Conservation (phyloP, 2,329 filamentous ascomycete species). For the Sporothrix humicola region DNA sequence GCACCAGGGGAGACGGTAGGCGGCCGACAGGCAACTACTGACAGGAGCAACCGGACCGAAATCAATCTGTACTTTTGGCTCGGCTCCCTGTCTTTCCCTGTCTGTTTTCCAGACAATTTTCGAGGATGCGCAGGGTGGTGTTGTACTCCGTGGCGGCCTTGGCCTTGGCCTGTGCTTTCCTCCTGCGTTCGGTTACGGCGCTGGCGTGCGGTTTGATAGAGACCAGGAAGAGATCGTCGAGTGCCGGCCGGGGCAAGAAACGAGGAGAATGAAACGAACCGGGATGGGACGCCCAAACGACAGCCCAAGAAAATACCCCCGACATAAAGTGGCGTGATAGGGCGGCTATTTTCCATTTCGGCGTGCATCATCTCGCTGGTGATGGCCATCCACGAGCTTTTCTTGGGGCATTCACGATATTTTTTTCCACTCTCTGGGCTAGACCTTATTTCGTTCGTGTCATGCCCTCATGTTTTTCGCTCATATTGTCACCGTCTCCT, state of each 20-base stretch:
- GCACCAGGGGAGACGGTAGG: neutral
- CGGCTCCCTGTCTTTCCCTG: no score
- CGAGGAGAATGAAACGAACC: neutral
- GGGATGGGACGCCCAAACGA: neutral
- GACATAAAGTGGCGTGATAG: conserved; percentile 10
- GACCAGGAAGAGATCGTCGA: conserved; percentile 12
- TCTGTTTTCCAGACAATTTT: neutral
- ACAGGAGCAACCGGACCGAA: conserved; percentile 15
- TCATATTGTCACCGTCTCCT: neutral
- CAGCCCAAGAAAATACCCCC: neutral
- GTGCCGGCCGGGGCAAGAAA: neutral
- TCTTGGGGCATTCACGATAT: neutral
- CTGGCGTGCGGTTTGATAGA: neutral
- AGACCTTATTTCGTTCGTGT: neutral
- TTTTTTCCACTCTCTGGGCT: neutral
- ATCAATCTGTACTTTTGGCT: neutral
- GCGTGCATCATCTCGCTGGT: no score
- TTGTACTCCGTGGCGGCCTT: neutral
- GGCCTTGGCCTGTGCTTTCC: neutral
- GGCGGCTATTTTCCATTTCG: neutral
- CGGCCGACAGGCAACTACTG: neutral
- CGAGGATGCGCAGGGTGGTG: neutral
- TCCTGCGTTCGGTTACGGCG: neutral
- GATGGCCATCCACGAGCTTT: neutral
- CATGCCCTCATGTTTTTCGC: neutral